These are phyloP conservation scores for Fusarium drepaniforme DNA, from an alignment of 2,329 filamentous ascomycete genomes.

Conservation along the genomic window DNA sequence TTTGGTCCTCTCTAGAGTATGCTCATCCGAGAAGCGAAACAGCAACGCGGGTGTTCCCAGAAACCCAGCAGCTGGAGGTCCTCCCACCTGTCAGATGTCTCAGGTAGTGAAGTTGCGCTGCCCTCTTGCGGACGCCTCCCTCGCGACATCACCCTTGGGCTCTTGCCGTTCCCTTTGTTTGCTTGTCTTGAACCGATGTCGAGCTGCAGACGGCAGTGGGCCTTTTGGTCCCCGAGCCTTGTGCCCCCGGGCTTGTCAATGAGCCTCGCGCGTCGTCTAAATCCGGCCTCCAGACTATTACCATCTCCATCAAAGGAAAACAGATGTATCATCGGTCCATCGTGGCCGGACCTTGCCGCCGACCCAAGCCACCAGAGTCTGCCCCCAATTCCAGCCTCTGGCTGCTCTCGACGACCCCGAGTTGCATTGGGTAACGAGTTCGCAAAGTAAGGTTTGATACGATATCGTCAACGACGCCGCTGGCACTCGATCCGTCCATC, in stretches of 20 bases:
- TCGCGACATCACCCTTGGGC: neutral
- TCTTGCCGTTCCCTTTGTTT: neutral
- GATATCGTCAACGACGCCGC: constrained; percentile 28
- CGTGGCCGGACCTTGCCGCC: constrained; percentile 41
- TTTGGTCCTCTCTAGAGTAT: constrained; percentile 19
- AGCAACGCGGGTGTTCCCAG: constrained; percentile 12
- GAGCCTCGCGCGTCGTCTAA: constrained; percentile 12
- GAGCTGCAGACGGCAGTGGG: constrained; percentile 7
- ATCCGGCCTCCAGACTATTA: constrained; percentile 9
- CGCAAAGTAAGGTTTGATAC: constrained; percentile 33
- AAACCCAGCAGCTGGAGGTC: constrained; percentile 11
- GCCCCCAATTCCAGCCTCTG: constrained; percentile 22
- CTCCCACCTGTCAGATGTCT: constrained; percentile 11
- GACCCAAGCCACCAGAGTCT: constrained; percentile 34
- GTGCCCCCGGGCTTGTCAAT: neutral
- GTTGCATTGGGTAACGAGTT: constrained; percentile 34
- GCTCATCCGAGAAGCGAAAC: constrained; percentile 5
- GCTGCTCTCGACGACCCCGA: constrained; percentile 22
- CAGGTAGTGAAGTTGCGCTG: constrained; percentile 9
- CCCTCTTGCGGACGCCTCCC: neutral
- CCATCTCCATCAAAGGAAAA: constrained; percentile 8
- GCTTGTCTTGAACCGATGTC: neutral
- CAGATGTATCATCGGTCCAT: constrained; percentile 33
- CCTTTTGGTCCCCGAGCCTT: neutral
- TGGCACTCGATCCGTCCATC: constrained; percentile 20